Percentiles rank a stretch among this genome's conserved stretches.
These are phyloP conservation scores for Citrus mangshanensis DNA, from an alignment of 345 rosid species.

Conservation along the genomic window DNA sequence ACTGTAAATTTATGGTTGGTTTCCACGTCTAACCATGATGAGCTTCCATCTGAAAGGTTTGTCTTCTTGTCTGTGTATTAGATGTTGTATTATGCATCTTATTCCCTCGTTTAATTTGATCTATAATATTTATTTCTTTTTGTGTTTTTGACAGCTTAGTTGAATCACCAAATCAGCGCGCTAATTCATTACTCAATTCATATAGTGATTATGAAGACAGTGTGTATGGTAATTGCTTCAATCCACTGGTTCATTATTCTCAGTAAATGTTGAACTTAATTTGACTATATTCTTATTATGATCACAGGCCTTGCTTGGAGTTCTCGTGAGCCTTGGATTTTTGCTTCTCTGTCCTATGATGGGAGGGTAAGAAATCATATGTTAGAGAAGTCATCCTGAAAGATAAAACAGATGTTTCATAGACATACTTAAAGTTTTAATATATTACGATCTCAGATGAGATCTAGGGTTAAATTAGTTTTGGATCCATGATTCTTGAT, in stretches of 20 bases:
- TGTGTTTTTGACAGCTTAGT: constrained; percentile 29
- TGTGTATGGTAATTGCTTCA: constrained; percentile 59
- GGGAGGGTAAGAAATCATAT: constrained; percentile 63
- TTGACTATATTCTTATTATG: constrained; percentile 15
- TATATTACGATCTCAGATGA: background rate
- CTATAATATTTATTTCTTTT: background rate
- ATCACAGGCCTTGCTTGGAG: constrained; percentile 88
- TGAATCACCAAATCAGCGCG: constrained; percentile 30
- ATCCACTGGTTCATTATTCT: constrained; percentile 2
- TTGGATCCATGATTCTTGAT: constrained; percentile 2
- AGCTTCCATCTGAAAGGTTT: constrained; percentile 49
- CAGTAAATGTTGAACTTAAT: background rate
- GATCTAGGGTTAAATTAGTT: background rate
- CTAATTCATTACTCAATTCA: constrained; percentile 53
- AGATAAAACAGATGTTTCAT: background rate
- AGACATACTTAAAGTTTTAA: background rate
- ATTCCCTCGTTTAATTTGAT: constrained; percentile 7
- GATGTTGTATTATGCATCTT: background rate
- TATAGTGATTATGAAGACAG: constrained; percentile 89
- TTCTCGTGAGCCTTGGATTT: constrained; percentile 80
- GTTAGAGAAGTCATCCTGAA: background rate
- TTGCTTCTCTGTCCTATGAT: constrained; percentile 88
- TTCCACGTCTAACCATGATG: constrained; percentile 45
- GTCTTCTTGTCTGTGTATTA: constrained; percentile 6
- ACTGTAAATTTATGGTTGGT: constrained; percentile 82